These are phyloP conservation scores for Clitocybe nebularis DNA, from an alignment of 1,284 basidiomycete genomes.

Conservation along the genomic window DNA sequence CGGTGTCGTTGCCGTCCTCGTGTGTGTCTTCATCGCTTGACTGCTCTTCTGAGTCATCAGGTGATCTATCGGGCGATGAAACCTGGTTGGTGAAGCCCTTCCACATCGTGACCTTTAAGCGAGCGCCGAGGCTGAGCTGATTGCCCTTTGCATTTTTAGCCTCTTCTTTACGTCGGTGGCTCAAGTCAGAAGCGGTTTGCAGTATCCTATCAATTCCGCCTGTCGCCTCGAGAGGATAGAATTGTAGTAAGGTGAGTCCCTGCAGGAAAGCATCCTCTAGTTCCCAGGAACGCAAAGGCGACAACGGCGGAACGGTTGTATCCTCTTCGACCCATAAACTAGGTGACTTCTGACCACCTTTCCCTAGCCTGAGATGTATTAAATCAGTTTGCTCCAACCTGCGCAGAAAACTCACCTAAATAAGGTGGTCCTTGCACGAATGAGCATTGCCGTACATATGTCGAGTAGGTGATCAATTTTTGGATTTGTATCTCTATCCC, in stretches of 20 bases:
- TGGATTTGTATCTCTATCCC: constrained; percentile 50
- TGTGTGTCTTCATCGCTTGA: constrained; percentile 23
- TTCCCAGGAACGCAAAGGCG: constrained; percentile 49
- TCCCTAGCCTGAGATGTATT: constrained; percentile 45
- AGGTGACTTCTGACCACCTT: constrained; percentile 35
- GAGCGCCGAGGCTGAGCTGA: constrained; percentile 45
- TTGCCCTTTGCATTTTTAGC: constrained; percentile 26
- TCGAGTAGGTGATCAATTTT: constrained; percentile 67
- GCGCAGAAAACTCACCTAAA: constrained; percentile 41
- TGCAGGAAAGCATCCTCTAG: constrained; percentile 63
- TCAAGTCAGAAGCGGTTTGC: constrained; percentile 61
- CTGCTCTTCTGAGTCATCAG: constrained; percentile 31
- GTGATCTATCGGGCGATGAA: constrained; percentile 32
- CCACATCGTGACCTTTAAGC: constrained; percentile 63
- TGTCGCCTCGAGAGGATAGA: constrained; percentile 57
- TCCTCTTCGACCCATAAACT: constrained; percentile 56
- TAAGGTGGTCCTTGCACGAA: constrained; percentile 51
- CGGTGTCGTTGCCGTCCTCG: constrained; percentile 43
- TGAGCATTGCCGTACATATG: constrained; percentile 63
- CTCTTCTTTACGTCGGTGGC: constrained; percentile 43
- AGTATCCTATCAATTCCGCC: constrained; percentile 71
- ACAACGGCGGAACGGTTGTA: constrained; percentile 33
- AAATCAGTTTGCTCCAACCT: constrained; percentile 6
- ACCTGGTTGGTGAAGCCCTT: constrained; percentile 56
- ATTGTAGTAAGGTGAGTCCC: constrained; percentile 58